Conservation (phyloP, 148 eudicot genomes). For the Polygonum maritimum region DNA sequence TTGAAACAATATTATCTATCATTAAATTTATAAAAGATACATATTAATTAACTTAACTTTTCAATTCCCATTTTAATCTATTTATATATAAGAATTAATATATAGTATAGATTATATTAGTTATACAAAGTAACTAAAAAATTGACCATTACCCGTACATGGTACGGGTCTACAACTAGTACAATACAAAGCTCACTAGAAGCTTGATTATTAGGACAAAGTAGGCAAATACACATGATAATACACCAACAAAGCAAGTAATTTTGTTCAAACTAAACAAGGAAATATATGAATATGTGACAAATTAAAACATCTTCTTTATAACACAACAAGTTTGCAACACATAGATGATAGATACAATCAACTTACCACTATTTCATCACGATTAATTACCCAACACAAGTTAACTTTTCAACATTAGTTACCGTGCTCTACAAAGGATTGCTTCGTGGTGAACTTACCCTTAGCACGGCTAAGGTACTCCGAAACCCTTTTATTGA, state of each 20-base stretch:
- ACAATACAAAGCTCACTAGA: not conserved
- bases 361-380: not conserved
- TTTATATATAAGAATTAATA: no score
- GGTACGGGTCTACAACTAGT: no score
- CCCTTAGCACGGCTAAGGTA: constrained; percentile 6
- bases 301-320: not conserved
- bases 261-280: not conserved
- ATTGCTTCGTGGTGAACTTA: not conserved
- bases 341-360: not conserved
- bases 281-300: not conserved
- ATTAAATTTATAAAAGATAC: no score
- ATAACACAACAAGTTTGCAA: not conserved
- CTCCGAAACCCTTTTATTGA: not conserved
- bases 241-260: not conserved
- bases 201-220: not conserved
- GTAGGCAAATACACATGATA: not conserved
- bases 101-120: no score
- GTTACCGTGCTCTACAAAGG: not conserved
- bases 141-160: no score
- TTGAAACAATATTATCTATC: no score
- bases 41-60: no score
- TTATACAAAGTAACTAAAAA: no score
- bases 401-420: not conserved
- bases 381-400: not conserved
- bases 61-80: no score